Evolutionary conservation across 306 rosid species (phyloP).

Genomic region (Canavalia gladiata): DNA sequence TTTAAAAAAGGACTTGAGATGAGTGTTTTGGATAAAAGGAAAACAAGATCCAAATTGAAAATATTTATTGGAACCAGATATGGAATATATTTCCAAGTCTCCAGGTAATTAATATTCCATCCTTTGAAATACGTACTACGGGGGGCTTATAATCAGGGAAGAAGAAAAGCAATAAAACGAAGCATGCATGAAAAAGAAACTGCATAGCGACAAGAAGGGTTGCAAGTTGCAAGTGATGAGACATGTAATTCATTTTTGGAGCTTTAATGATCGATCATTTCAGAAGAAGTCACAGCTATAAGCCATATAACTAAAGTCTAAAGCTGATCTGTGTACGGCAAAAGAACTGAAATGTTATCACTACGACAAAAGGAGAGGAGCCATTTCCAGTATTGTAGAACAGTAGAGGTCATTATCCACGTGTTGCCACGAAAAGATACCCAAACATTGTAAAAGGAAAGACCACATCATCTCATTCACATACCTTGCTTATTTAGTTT

Average conservation of each 20-base stretch:
- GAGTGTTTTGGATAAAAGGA: background rate
- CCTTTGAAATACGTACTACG: too few relatives aligned
- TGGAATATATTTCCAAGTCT: background rate
- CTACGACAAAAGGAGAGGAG: background rate
- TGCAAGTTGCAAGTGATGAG: slow-evolving; percentile 40
- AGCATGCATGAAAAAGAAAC: slow-evolving; percentile 34
- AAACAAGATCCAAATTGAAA: slow-evolving; percentile 1
- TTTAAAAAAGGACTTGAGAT: background rate
- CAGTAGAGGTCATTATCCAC: slow-evolving; percentile 46
- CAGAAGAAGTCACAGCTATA: slow-evolving; percentile 39
- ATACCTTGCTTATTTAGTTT: background rate
- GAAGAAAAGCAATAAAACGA: slow-evolving; percentile 22
- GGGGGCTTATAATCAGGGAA: slow-evolving; percentile 3
- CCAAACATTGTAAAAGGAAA: background rate
- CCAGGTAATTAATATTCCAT: slow-evolving; percentile 7
- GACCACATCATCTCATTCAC: background rate
- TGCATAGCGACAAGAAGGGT: background rate
- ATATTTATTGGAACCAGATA: background rate
- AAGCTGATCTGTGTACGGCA: slow-evolving; percentile 29
- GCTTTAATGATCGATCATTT: slow-evolving; percentile 43
- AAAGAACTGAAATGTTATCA: slow-evolving; percentile 3
- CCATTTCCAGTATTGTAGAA: slow-evolving; percentile 15
- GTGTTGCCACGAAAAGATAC: slow-evolving; percentile 19
- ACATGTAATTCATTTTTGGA: slow-evolving; percentile 33
- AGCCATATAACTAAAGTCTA: slow-evolving; percentile 43